Evolutionary conservation across 768 basidiomycete genomes (phyloP), one percentile per base, ranked within the genome.

Genomic region (Tricholoma flavovirens): DNA sequence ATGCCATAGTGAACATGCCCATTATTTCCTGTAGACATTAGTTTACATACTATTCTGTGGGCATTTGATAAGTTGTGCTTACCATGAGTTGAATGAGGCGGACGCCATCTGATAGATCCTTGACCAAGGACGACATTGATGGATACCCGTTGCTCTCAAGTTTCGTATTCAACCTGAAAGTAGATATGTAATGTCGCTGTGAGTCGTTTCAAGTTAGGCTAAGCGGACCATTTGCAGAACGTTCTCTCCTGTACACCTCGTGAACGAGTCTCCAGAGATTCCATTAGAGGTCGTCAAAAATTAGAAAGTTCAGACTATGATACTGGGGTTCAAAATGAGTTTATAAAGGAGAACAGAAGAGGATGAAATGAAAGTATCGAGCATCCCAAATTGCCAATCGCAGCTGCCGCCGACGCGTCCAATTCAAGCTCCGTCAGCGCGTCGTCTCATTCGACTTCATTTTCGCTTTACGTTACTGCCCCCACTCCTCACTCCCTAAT

Each of bases 41-140:
- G 11, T 53, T 56, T 33, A 57, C 40, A 56, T 48, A 11, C 53
- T 32, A 53, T 50, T 38, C 22, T 19, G 35, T 24, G 30, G 26
- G 46, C 24, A 22, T 36, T 21, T 26, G 26, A 21, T 49, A 53
- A 49, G 51, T 46, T 38, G 15, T 45, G 66, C 76, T 60, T 58
- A 92, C 94, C 88, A 92, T 93, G 32, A 99, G 80, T 68, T 98
- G 95, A 59, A 98, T 97, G 40, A 99, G 80, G 59, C 90, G 85
- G 17, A 97, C 94, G 32, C 97, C 97, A 74, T 98, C 95, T 5
- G 88, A 92, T 52, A 98, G 83, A 76, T 98, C 97, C 54, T 81
- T 79, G 24, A 93, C 88, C 5, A 99, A 81, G 50, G 94, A 93
- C 9, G 77, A 78, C 91, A 99, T 95, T 11, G 92, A 83, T 5